Conservation (phyloP, 257 asterid genomes). For the Rubia yunnanensis region DNA sequence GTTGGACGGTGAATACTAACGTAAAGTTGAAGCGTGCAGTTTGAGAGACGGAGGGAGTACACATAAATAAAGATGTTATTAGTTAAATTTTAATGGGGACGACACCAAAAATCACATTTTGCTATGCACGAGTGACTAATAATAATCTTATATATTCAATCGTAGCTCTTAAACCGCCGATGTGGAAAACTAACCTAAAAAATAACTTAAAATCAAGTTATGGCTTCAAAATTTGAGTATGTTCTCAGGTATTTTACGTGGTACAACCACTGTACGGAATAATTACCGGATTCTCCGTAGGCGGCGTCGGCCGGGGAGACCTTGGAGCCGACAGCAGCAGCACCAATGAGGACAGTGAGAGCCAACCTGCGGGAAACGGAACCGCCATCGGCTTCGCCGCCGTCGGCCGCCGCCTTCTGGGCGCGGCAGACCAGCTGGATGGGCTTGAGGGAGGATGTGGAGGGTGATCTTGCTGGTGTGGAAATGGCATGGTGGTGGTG, state of each 20-base stretch:
- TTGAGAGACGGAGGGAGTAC: too few species aligned
- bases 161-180: too few species aligned
- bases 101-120: too few species aligned
- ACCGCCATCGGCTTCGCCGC: constrained; percentile 21
- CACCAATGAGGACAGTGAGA: constrained; percentile 54
- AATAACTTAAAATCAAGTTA: too few species aligned
- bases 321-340: constrained; percentile 61
- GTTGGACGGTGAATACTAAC: too few species aligned
- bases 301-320: constrained; percentile 85
- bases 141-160: too few species aligned
- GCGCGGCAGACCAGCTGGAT: constrained; percentile 49
- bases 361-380: constrained; percentile 59
- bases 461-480: constrained; percentile 33
- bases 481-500: constrained; percentile 46
- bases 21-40: too few species aligned
- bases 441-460: constrained; percentile 33
- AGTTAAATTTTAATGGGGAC: too few species aligned
- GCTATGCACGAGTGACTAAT: too few species aligned
- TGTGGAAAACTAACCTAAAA: too few species aligned
- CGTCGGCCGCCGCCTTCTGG: constrained; percentile 32
- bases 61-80: too few species aligned
- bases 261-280: background rate
- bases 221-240: too few species aligned
- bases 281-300: constrained; percentile 75
- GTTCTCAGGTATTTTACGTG: background rate